phyloP scores from a whole-genome alignment of 306 rosid species.

The Cucurbita maxima region DNA sequence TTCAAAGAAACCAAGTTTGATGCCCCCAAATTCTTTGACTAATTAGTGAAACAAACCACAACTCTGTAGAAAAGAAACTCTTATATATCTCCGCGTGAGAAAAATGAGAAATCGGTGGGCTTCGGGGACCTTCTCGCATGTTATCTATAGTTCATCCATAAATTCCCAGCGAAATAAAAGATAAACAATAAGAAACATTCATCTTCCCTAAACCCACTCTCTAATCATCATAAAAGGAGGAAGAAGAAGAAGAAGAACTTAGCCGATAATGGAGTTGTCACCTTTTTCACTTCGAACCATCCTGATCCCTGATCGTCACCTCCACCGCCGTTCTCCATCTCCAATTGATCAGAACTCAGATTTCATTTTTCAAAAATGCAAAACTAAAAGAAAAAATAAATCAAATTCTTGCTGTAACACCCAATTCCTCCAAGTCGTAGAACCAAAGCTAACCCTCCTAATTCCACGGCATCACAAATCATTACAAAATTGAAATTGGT shows the following conservation, averaged over 20 bases:
- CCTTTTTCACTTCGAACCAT: conserved; percentile 98
- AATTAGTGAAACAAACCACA: not conserved
- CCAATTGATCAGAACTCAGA: conserved; percentile 23
- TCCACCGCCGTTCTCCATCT: conserved; percentile 54
- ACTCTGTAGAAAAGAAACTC: not conserved
- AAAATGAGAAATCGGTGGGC: not conserved
- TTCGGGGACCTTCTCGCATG: not conserved
- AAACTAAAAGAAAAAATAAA: not conserved
- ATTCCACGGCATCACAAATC: not conserved
- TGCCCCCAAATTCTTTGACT: not conserved
- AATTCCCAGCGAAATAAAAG: not conserved
- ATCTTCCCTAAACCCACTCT: not conserved
- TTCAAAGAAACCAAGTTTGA: not conserved
- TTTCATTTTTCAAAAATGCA: not conserved
- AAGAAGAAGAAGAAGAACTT: not conserved
- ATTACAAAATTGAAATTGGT: not conserved
- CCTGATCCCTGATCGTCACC: conserved; percentile 87
- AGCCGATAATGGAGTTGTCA: conserved; percentile 2
- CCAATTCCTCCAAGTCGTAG: not conserved
- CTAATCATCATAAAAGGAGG: not conserved
- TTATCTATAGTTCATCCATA: not conserved
- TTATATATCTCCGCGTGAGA: not conserved
- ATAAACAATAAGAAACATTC: not conserved
- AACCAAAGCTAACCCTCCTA: not conserved
- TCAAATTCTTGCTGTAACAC: not conserved